Evolutionary conservation across 225 moss, liverwort and hornwort species (phyloP).

Genomic region (Antitrichia curtipendula): DNA sequence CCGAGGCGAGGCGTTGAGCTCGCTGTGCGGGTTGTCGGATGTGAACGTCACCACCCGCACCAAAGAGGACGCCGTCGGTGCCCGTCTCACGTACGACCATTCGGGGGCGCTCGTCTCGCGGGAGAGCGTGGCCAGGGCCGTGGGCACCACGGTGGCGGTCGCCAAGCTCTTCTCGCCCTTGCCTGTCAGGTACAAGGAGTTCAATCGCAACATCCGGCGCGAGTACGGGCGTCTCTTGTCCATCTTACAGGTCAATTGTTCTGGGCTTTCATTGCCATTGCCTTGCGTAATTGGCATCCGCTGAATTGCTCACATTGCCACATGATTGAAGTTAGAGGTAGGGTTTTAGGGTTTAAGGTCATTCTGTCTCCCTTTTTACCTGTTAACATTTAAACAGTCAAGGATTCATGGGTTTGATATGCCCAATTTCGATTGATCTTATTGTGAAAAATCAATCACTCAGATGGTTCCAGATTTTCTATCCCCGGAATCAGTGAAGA

Average conservation of each 20-base stretch:
- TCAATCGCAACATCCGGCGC: slow-evolving; percentile 85
- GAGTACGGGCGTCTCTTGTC: slow-evolving; percentile 89
- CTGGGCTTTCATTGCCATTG: neutral
- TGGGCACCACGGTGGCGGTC: slow-evolving; percentile 80
- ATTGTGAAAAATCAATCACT: neutral
- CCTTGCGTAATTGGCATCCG: neutral
- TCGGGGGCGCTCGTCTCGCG: slow-evolving; percentile 43
- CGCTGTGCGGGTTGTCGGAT: slow-evolving; percentile 70
- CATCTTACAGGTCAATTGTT: slow-evolving; percentile 61
- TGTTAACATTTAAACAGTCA: neutral
- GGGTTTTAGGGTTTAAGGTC: neutral
- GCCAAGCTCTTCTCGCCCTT: slow-evolving; percentile 73
- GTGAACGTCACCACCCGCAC: slow-evolving; percentile 73
- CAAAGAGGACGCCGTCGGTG: slow-evolving; percentile 55
- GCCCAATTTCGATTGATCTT: neutral
- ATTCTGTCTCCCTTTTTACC: neutral
- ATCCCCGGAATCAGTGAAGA: neutral
- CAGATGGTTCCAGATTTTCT: neutral
- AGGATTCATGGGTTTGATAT: neutral
- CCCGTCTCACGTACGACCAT: slow-evolving; percentile 63
- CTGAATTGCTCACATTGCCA: neutral
- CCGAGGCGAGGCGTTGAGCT: slow-evolving; percentile 92
- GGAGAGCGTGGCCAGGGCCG: slow-evolving; percentile 62
- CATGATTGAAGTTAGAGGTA: neutral
- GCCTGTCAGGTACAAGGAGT: slow-evolving; percentile 94